Conservation (phyloP, 169 alveolate species). For the Eimeria maxima region DNA sequence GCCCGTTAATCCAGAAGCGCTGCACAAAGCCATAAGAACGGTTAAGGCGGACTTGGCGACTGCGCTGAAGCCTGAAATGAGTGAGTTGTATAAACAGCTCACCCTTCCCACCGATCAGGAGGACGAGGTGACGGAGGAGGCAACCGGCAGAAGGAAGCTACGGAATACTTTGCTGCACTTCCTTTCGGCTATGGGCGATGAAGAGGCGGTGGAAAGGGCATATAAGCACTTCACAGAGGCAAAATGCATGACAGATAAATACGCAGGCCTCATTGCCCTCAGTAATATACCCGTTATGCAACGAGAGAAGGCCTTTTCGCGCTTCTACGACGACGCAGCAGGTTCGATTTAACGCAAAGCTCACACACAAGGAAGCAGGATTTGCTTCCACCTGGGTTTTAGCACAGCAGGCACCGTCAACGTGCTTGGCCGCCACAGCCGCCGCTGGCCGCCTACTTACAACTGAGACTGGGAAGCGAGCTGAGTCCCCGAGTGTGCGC, state of each 20-base stretch:
- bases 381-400: not conserved
- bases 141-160: slow-evolving; percentile 77
- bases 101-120: slow-evolving; percentile 68
- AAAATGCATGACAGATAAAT: slow-evolving; percentile 79
- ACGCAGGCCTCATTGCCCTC: slow-evolving; percentile 60
- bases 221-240: slow-evolving; percentile 55
- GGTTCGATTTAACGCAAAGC: slow-evolving; percentile 45
- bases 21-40: slow-evolving; percentile 81
- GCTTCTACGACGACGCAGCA: slow-evolving; percentile 73
- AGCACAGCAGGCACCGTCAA: not conserved
- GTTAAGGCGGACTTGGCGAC: slow-evolving; percentile 73
- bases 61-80: slow-evolving; percentile 74
- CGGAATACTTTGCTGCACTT: slow-evolving; percentile 82
- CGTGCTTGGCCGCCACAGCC: not conserved
- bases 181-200: slow-evolving; percentile 72
- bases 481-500: not conserved
- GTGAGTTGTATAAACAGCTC: slow-evolving; percentile 78
- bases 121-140: not conserved
- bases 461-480: not conserved
- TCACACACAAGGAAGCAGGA: not conserved
- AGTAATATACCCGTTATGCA: slow-evolving; percentile 4
- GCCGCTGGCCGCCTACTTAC: not conserved
- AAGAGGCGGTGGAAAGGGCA: slow-evolving; percentile 52
- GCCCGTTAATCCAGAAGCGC: slow-evolving; percentile 83
- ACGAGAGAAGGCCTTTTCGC: slow-evolving; percentile 53